Conservation (phyloP, 2,329 filamentous ascomycete genomes). For the Huntiella abstrusa region DNA sequence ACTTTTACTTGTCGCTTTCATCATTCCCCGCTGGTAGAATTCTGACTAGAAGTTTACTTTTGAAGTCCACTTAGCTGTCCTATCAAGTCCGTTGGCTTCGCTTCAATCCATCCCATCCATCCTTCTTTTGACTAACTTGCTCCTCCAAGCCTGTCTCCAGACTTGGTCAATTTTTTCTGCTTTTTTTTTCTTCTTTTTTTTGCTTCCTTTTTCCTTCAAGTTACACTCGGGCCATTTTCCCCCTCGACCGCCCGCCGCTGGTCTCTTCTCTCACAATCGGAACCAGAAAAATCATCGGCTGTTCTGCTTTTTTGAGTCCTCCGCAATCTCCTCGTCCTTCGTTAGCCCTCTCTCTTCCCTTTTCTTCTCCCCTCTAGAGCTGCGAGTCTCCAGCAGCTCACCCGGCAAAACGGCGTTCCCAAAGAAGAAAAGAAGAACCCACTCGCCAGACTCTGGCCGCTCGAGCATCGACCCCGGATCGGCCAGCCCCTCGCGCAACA, state of each 20-base stretch:
- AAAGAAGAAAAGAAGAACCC: slow-evolving; percentile 52
- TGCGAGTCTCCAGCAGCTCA: slow-evolving; percentile 41
- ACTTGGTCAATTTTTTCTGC: neutral
- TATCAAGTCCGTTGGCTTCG: no score
- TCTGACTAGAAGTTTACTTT: no score
- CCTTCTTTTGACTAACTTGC: neutral
- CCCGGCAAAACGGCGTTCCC: slow-evolving; percentile 51
- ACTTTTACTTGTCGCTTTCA: neutral
- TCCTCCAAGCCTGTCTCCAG: neutral
- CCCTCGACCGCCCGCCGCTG: neutral
- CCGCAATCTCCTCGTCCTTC: neutral
- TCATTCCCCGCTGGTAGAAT: no score
- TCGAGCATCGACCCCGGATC: slow-evolving; percentile 21
- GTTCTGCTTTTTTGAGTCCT: no score
- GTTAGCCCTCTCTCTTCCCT: slow-evolving; percentile 11
- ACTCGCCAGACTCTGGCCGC: slow-evolving; percentile 18
- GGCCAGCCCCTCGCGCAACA: slow-evolving; percentile 17
- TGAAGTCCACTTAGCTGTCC: no score
- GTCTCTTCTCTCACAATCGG: neutral
- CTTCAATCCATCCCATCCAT: neutral
- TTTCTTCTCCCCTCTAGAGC: slow-evolving; percentile 24
- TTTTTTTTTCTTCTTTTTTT: neutral
- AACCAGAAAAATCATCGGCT: neutral
- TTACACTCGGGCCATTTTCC: neutral
- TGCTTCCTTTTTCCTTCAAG: neutral